These are phyloP conservation scores for Neurospora sp. DNA, from an alignment of 2,329 filamentous ascomycete species.

Conservation along the genomic window DNA sequence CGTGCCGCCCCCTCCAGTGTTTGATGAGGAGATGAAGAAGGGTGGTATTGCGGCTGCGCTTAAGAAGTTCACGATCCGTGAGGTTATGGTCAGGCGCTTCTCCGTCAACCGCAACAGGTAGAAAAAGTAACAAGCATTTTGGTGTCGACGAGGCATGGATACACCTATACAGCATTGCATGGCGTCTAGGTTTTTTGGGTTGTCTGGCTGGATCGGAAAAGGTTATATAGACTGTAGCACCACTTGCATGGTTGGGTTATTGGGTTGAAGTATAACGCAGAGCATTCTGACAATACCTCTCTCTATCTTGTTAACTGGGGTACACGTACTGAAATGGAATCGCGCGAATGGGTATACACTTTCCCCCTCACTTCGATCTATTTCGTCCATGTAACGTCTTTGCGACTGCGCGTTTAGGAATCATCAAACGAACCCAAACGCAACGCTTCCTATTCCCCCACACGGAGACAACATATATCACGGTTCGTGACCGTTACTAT, in stretches of 20 bases:
- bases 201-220: neutral
- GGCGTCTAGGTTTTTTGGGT: neutral
- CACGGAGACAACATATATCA: neutral
- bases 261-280: neutral
- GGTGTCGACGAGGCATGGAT: neutral
- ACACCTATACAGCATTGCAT: neutral
- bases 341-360: neutral
- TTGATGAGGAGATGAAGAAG: slow-evolving; percentile 15
- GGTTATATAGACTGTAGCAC: neutral
- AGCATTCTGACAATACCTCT: neutral
- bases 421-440: neutral
- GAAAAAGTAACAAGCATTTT: neutral
- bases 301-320: neutral
- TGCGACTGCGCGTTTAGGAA: neutral
- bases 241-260: neutral
- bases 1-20: slow-evolving; percentile 57
- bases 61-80: slow-evolving; percentile 21
- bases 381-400: neutral
- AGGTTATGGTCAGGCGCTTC: slow-evolving; percentile 22
- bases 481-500: too few species aligned
- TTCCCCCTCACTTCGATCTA: neutral
- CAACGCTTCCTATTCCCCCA: neutral
- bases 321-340: neutral
- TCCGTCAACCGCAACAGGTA: slow-evolving; percentile 23
- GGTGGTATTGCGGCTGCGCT: slow-evolving; percentile 18